Evolutionary conservation across 768 basidiomycete species (phyloP), one percentile per base, ranked within the genome.

Genomic region (Butyriboletus loyo): DNA sequence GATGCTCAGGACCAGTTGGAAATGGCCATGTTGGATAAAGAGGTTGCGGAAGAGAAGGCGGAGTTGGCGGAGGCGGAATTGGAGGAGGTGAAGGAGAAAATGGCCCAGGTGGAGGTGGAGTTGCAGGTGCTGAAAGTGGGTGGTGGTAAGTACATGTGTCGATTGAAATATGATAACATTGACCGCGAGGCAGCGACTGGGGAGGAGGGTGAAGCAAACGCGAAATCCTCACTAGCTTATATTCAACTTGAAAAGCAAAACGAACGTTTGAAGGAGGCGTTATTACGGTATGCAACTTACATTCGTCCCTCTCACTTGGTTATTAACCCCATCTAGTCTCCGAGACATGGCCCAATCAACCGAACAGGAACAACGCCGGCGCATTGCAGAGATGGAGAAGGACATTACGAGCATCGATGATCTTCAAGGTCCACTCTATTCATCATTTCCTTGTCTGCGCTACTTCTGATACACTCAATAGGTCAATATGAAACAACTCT

Each of bases 221-320:
- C 73, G 7, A 86, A 85, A 62, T 75, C 78, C 57, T 83, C 87
- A 5, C 61, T 89, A 54, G 82, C 82, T 27, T 83, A 85, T 68
- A 78, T 88, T 17, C 96, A 98, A 65, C 83, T 99, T 1, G 95
- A 98, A 74, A 97, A 92, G 67, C 96, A 98, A 65, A 99, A 98
- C 56, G 92, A 93, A 64, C 75, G 97, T 15, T 73, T 99, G 49
- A 98, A 97, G 70, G 97, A 98, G 64, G 97, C 97, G 13, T 77
- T 98, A 10, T 78, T 96, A 49, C 80, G 86, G 89, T 92, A 38
- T 32, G 79, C 63, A 5, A 25, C 8, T 22, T 10, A 27, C 15
- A 39, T 25, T 48, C 36, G 4, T 40, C 21, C 8, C 24, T n/a
- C 10, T 21, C 24, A 1, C 13, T 15, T 2, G 5, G 19, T 32